Evolutionary conservation across 306 rosid species (phyloP).

Genomic region (Lathyrus aphaca): DNA sequence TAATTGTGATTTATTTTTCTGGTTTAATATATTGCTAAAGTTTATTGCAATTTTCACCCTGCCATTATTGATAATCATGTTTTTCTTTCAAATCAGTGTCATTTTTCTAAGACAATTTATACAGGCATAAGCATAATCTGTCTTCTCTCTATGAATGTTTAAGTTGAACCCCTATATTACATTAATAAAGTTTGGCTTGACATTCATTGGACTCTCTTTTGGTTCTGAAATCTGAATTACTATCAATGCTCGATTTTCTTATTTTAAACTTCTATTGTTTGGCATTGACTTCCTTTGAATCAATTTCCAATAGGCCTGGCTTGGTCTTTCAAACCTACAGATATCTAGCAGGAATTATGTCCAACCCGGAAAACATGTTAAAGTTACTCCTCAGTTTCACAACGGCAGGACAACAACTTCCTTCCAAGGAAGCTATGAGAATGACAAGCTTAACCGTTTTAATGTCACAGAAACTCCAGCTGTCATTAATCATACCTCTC

Average conservation of each 20-base stretch:
- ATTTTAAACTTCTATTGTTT: constrained; percentile 23
- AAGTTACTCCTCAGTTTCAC: constrained; percentile 40
- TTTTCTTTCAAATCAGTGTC: constrained; percentile 28
- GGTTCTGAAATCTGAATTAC: not conserved
- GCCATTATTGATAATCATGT: constrained; percentile 19
- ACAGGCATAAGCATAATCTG: constrained; percentile 11
- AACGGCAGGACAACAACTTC: constrained; percentile 43
- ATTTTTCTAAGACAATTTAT: constrained; percentile 10
- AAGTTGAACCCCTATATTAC: not conserved
- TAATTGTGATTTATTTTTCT: constrained; percentile 17
- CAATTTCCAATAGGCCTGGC: constrained; percentile 71
- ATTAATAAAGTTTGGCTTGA: constrained; percentile 22
- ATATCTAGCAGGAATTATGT: constrained; percentile 58
- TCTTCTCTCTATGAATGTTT: constrained; percentile 22
- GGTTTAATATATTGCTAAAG: constrained; percentile 18
- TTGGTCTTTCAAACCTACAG: constrained; percentile 65
- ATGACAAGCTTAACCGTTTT: constrained; percentile 34
- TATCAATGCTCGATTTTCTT: constrained; percentile 1
- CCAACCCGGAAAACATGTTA: constrained; percentile 66
- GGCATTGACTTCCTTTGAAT: constrained; percentile 34
- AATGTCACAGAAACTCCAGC: constrained; percentile 50
- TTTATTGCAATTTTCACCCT: constrained; percentile 26
- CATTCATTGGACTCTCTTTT: constrained; percentile 28
- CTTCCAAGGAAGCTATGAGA: constrained; percentile 41
- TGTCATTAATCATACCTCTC: constrained; percentile 47